Conservation (phyloP, 345 rosid genomes). For the Gossypium mustelinum region DNA sequence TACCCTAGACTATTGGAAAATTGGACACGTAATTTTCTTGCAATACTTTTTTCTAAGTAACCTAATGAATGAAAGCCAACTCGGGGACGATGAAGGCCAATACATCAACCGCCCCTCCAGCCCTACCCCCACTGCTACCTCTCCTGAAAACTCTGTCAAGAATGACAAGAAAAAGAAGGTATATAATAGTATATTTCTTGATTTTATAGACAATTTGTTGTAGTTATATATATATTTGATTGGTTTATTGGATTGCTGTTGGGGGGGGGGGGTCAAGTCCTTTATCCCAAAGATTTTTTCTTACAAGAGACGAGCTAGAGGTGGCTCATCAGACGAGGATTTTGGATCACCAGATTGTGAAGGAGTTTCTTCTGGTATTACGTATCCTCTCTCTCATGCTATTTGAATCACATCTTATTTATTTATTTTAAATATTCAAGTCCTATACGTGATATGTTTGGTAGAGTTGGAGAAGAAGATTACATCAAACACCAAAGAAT, state of each 20-base stretch:
- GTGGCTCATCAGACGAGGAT: conserved; percentile 32
- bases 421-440: not conserved
- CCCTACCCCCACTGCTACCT: not conserved
- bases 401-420: not conserved
- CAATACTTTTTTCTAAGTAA: not conserved
- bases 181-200: not conserved
- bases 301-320: conserved; percentile 42
- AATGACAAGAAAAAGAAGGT: conserved; percentile 80
- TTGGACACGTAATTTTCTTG: not conserved
- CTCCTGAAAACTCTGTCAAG: conserved; percentile 43
- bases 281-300: conserved; percentile 71
- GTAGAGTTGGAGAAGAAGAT: conserved; percentile 11
- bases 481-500: conserved; percentile 33
- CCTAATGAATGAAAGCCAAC: conserved; percentile 27
- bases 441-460: not conserved
- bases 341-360: conserved; percentile 7
- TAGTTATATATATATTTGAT: not conserved
- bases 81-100: conserved; percentile 33
- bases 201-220: conserved; percentile 11
- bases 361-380: conserved; percentile 30
- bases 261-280: conserved; percentile 29
- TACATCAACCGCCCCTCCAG: conserved; percentile 8
- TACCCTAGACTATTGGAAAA: not conserved
- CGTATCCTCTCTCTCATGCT: not conserved
- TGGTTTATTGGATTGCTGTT: not conserved